Base-by-base conservation (phyloP, 805 yeast genomes). In the Komagataella phaffii region DNA sequence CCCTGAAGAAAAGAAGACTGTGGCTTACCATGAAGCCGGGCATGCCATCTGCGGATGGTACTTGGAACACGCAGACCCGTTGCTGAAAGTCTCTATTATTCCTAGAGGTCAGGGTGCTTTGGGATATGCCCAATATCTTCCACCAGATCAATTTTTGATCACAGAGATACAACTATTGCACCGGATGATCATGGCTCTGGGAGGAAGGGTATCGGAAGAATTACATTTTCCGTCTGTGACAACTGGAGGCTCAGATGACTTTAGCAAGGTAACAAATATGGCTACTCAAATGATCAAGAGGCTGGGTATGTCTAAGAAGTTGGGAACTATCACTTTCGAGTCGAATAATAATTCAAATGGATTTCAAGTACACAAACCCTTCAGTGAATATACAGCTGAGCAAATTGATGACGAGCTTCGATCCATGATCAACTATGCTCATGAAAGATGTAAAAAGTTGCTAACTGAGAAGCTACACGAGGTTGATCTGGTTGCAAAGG, bases 1-100 rank as follows among this genome's bases (percentile, higher is more conserved):
- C 5, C 82, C 83, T 7, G 87, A 84, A 43, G 96, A 90, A 66
- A 86, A 88, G 72, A 79, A 73, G 57, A 79, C 86, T 36, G 96
- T 89, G 49, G 96, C 96, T 0, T 89, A 86, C 64, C 97, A 89
- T 66, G 97, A 89, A 69, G 97, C 97, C 1, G 97, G 97, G 0
- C 97, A 89, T 65, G 97, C 97, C 3, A 84, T 89, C 49, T 86
- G 96, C 68, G 97, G 96, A 19, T 90, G 96, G 97, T 88, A 73
- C 63, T 73, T 89, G 62, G 78, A 81, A 68, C 81, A 71, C 69
- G 96, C 97, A 8, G 96, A 89, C 64, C 97, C 97, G 6, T 71
- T 89, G 54, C 77, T 90, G 53, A 89, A 89, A 67, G 96, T 89
- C n/a, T 85, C 95, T 18, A 89, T 89, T 58, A 87, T 89, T 55